Percentiles rank a stretch among this genome's conserved stretches.
These are phyloP conservation scores for Leucosporidium yakuticum DNA, from an alignment of 768 basidiomycete genomes.

Conservation along the genomic window DNA sequence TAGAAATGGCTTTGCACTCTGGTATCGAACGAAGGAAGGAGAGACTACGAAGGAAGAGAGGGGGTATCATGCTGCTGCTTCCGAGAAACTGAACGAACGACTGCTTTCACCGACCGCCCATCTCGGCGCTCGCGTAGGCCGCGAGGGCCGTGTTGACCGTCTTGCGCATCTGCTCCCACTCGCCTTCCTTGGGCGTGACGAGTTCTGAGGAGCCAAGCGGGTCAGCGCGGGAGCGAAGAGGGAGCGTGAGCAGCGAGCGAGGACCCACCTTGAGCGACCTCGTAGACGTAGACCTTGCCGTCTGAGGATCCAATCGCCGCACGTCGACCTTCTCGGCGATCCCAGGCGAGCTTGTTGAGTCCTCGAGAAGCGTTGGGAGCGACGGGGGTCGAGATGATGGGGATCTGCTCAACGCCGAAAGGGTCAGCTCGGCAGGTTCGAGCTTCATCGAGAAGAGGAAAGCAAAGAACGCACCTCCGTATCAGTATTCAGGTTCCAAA, in stretches of 20 bases:
- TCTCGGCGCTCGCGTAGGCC: too few relatives aligned
- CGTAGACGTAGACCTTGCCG: slow-evolving; percentile 86
- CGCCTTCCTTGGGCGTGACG: slow-evolving; percentile 21
- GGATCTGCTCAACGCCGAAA: slow-evolving; percentile 56
- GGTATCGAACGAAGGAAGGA: too few relatives aligned
- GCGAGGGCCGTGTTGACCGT: too few relatives aligned
- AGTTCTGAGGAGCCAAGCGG: slow-evolving; percentile 9
- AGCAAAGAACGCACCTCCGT: slow-evolving; percentile 69
- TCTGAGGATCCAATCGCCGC: slow-evolving; percentile 87
- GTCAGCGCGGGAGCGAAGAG: background rate
- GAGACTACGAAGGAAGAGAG: too few relatives aligned
- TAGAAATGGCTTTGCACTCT: too few relatives aligned
- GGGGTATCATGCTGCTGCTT: too few relatives aligned
- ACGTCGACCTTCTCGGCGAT: slow-evolving; percentile 81
- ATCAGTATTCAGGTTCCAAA: slow-evolving; percentile 97
- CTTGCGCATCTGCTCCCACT: slow-evolving; percentile 33
- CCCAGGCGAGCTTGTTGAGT: slow-evolving; percentile 94
- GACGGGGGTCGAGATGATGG: slow-evolving; percentile 76
- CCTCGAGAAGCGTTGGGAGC: slow-evolving; percentile 57
- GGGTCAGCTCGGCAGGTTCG: background rate
- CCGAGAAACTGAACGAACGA: too few relatives aligned
- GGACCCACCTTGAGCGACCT: slow-evolving; percentile 50
- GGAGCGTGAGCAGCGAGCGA: background rate
- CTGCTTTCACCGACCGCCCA: too few relatives aligned
- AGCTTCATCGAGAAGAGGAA: background rate